phyloP scores from a whole-genome alignment of 768 basidiomycete species.

The Leccinum boreale region DNA sequence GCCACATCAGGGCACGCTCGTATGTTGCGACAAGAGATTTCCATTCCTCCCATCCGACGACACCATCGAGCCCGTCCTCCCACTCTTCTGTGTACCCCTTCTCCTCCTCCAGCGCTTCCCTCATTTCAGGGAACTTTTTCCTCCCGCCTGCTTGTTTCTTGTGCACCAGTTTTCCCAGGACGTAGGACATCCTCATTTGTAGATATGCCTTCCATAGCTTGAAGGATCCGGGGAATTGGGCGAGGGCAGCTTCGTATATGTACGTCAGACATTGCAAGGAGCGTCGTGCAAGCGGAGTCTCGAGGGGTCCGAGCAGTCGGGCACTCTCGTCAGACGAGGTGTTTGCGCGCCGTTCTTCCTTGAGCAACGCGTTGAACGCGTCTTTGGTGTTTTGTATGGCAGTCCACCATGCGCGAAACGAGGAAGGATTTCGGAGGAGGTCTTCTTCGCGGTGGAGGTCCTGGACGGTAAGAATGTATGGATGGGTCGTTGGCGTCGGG shows the following conservation, averaged over 20 bases:
- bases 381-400: constrained; percentile 79
- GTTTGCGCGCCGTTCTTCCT: constrained; percentile 46
- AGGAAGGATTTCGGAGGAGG: constrained; percentile 83
- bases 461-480: constrained; percentile 65
- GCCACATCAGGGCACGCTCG: constrained; percentile 92
- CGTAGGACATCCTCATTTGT: constrained; percentile 76
- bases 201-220: constrained; percentile 96
- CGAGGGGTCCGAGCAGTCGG: constrained; percentile 73
- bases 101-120: constrained; percentile 85
- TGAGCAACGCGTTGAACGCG: constrained; percentile 52
- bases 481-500: constrained; percentile 77
- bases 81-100: constrained; percentile 77
- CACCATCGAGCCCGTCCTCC: constrained; percentile 80
- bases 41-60: constrained; percentile 98
- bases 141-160: constrained; percentile 81
- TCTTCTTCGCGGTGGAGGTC: constrained; percentile 93
- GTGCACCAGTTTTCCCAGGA: constrained; percentile 69
- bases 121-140: constrained; percentile 91
- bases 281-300: constrained; percentile 66
- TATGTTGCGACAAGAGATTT: constrained; percentile 80
- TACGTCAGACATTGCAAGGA: constrained; percentile 83
- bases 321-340: constrained; percentile 49
- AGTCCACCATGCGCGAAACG: constrained; percentile 91
- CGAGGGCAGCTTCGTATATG: constrained; percentile 91
- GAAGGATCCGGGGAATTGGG: constrained; percentile 85